Evolutionary conservation across 225 moss, liverwort and hornwort genomes (phyloP).

Genomic region (Neckera pumila): DNA sequence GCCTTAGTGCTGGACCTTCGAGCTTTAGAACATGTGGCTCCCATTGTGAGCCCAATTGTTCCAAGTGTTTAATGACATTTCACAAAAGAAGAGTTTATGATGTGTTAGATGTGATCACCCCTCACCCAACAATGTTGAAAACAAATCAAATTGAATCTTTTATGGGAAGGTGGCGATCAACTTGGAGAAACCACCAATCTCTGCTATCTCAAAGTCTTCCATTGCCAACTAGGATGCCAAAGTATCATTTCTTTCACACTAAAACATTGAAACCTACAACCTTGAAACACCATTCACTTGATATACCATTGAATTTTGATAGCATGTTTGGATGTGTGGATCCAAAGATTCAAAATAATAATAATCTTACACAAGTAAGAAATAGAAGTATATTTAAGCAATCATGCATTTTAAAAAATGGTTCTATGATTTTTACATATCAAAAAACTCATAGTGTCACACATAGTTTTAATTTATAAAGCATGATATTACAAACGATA

Average conservation of each 20-base stretch:
- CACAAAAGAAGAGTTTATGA: background rate
- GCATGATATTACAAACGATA: background rate
- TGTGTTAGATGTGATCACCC: background rate
- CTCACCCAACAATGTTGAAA: background rate
- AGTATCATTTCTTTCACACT: background rate
- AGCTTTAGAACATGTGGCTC: background rate
- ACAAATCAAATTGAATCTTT: background rate
- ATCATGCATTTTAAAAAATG: background rate
- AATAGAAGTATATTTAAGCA: background rate
- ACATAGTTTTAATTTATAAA: background rate
- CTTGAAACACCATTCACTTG: background rate
- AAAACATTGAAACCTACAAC: background rate
- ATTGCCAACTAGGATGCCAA: background rate
- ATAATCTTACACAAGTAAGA: background rate
- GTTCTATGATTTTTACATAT: background rate
- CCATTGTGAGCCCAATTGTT: background rate
- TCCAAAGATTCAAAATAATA: background rate
- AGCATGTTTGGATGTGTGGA: background rate
- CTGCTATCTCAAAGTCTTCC: background rate
- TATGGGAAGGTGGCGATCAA: background rate
- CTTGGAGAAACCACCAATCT: background rate
- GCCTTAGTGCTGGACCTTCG: background rate
- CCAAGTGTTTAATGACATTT: background rate
- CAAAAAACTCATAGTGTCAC: background rate
- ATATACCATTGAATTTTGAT: background rate